Evolutionary conservation across 768 basidiomycete genomes (phyloP).

Genomic region (Lactarius quietus): DNA sequence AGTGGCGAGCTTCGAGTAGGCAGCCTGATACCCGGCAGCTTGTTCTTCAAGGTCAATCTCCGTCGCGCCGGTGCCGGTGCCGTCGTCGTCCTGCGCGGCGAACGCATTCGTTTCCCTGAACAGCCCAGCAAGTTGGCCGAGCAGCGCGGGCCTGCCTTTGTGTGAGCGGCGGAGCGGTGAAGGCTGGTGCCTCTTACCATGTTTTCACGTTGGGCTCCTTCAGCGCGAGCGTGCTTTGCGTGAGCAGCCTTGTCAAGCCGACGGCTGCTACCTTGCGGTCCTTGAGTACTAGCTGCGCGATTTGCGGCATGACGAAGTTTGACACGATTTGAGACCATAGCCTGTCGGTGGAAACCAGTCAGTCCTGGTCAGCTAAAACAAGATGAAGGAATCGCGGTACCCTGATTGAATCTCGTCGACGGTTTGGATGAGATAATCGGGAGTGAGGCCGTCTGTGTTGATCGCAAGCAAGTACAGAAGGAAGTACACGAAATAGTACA

Average conservation of each 20-base stretch:
- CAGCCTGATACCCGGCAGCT: slow-evolving; percentile 87
- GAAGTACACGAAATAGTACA: slow-evolving; percentile 78
- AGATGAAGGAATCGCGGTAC: slow-evolving; percentile 42
- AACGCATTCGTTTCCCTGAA: slow-evolving; percentile 77
- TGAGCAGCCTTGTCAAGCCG: slow-evolving; percentile 75
- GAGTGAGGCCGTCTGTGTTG: slow-evolving; percentile 65
- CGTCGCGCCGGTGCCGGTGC: slow-evolving; percentile 57
- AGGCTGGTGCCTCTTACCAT: slow-evolving; percentile 49
- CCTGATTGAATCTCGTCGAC: slow-evolving; percentile 82
- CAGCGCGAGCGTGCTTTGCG: slow-evolving; percentile 67
- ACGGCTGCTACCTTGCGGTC: slow-evolving; percentile 84
- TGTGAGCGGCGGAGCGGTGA: background rate
- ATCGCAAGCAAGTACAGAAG: slow-evolving; percentile 73
- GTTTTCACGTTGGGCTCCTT: slow-evolving; percentile 54
- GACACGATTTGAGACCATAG: slow-evolving; percentile 78
- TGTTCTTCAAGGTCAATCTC: slow-evolving; percentile 90
- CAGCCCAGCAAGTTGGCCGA: slow-evolving; percentile 69
- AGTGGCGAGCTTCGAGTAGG: slow-evolving; percentile 88
- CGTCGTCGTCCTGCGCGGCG: slow-evolving; percentile 44
- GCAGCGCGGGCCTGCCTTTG: slow-evolving; percentile 57
- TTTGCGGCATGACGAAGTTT: slow-evolving; percentile 76
- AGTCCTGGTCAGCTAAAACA: background rate
- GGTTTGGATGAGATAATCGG: slow-evolving; percentile 73
- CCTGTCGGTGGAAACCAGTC: slow-evolving; percentile 33
- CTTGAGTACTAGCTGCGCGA: slow-evolving; percentile 73